phyloP scores from a whole-genome alignment of 2,329 filamentous ascomycete species.

The Aureobasidium sp. region DNA sequence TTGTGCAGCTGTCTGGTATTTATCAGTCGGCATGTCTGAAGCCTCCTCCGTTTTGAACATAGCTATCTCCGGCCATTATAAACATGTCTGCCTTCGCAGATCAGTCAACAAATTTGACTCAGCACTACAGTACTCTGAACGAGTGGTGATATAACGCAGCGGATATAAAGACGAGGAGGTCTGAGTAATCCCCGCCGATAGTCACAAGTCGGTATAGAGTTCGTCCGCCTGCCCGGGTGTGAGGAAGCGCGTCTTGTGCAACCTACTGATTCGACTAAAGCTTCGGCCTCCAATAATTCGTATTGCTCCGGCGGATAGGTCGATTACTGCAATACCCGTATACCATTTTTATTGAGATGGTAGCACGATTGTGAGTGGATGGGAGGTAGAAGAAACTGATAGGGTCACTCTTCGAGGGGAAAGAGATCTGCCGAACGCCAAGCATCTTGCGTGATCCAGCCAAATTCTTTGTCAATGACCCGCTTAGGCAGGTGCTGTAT shows the following conservation, averaged over 20 bases:
- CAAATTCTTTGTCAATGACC: slow-evolving; percentile 12
- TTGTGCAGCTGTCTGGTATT: neutral
- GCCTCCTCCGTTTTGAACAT: neutral
- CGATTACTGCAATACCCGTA: no score
- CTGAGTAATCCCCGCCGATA: neutral
- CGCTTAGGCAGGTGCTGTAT: neutral
- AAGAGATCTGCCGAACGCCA: neutral
- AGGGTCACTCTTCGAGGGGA: neutral
- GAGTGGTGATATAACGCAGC: neutral
- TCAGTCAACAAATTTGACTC: neutral
- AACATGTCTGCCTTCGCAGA: neutral
- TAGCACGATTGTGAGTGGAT: neutral
- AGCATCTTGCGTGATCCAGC: slow-evolving; percentile 13
- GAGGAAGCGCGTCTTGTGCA: no score
- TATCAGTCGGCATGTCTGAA: neutral
- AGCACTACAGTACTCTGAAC: neutral
- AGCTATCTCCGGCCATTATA: neutral
- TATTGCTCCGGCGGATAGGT: no score
- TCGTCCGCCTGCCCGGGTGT: neutral
- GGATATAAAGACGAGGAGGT: neutral
- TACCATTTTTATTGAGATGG: no score
- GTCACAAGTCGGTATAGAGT: neutral
- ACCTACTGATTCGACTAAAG: no score
- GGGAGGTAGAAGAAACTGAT: neutral
- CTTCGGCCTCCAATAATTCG: no score